Conservation (phyloP, 768 basidiomycete genomes). For the Infundibulicybe gibba region DNA sequence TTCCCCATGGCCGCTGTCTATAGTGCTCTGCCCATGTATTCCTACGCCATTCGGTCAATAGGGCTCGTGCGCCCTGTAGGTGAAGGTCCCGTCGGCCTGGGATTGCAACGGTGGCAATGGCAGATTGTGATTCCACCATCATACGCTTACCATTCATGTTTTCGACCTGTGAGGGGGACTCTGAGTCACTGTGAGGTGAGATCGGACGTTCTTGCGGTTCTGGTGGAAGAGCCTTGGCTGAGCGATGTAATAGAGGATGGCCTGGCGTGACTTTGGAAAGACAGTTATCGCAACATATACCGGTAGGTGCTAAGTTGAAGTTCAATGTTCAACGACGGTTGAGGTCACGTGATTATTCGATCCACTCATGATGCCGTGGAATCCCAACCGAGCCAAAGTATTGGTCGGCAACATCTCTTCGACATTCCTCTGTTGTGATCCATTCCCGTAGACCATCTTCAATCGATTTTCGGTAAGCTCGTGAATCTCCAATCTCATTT, state of each 20-base stretch:
- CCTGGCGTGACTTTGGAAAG: not conserved
- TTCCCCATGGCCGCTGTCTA: not conserved
- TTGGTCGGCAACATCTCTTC: conserved; percentile 19
- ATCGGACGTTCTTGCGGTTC: too few species aligned
- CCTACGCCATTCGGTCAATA: not conserved
- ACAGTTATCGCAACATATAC: not conserved
- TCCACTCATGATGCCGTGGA: too few species aligned
- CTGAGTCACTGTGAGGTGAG: too few species aligned
- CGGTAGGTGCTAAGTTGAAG: not conserved
- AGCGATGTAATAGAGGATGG: not conserved
- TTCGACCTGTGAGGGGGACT: conserved; percentile 6
- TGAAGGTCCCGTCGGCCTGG: not conserved
- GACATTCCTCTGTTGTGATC: conserved; percentile 20
- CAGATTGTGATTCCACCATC: too few species aligned
- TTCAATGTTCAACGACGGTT: not conserved
- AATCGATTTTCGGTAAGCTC: conserved; percentile 22
- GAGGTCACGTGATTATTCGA: not conserved
- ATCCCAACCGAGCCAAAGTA: conserved; percentile 30
- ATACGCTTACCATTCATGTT: conserved; percentile 19
- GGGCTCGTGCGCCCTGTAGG: not conserved
- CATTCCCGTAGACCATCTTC: conserved; percentile 23
- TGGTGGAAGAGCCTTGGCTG: too few species aligned
- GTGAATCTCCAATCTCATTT: conserved; percentile 8
- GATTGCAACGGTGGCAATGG: not conserved
- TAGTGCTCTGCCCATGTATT: not conserved